Conservation (phyloP, 805 yeast species). For the Yamadazyma philogaea region DNA sequence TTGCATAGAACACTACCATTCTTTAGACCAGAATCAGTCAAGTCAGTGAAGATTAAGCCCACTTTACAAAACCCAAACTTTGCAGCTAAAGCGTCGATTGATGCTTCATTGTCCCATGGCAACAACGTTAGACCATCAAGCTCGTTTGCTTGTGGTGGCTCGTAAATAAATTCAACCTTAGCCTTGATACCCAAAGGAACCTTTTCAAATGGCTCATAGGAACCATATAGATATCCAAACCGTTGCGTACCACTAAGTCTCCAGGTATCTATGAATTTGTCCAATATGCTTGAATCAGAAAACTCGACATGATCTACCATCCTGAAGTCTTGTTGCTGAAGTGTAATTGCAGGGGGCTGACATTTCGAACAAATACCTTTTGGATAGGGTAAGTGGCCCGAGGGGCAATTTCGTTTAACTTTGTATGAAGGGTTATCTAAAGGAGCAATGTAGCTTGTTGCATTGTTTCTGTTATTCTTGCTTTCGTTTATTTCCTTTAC, state of each 20-base stretch:
- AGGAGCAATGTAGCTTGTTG: slow-evolving; percentile 70
- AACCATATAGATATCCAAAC: slow-evolving; percentile 80
- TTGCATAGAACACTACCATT: slow-evolving; percentile 90
- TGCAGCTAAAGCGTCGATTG: slow-evolving; percentile 53
- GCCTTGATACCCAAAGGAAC: slow-evolving; percentile 95
- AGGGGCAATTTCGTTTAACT: slow-evolving; percentile 61
- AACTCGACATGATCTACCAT: slow-evolving; percentile 98
- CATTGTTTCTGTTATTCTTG: slow-evolving; percentile 59
- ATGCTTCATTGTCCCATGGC: slow-evolving; percentile 52
- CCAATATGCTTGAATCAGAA: slow-evolving; percentile 66
- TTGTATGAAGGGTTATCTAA: slow-evolving; percentile 65
- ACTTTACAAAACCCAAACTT: slow-evolving; percentile 64
- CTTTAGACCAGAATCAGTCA: slow-evolving; percentile 80
- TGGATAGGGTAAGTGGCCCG: slow-evolving; percentile 94
- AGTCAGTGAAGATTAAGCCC: slow-evolving; percentile 87
- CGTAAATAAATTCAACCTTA: slow-evolving; percentile 89
- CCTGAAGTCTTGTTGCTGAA: slow-evolving; percentile 84
- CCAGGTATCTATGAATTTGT: slow-evolving; percentile 89
- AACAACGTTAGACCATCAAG: slow-evolving; percentile 74
- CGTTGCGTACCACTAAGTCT: slow-evolving; percentile 85
- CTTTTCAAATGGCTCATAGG: slow-evolving; percentile 69
- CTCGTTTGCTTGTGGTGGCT: slow-evolving; percentile 85
- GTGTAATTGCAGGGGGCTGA: slow-evolving; percentile 92
- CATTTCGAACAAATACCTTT: slow-evolving; percentile 92
- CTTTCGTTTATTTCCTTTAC: slow-evolving; percentile 66